Conservation (phyloP, 768 basidiomycete genomes). For the Rhodotorula diobovata region DNA sequence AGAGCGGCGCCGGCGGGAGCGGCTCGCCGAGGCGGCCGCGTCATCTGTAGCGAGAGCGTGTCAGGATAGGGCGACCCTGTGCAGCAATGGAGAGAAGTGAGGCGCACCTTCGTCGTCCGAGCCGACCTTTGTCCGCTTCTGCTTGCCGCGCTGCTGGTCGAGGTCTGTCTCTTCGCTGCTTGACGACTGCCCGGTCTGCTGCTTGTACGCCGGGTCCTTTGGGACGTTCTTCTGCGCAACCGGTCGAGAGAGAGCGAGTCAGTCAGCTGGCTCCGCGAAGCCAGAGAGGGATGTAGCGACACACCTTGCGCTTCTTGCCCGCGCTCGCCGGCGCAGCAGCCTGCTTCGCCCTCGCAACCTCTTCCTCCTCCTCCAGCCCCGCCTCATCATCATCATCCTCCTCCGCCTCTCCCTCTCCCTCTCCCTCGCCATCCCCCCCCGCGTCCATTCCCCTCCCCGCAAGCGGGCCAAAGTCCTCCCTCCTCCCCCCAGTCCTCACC, state of each 20-base stretch:
- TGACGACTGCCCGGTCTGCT: conserved; percentile 9
- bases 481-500: conserved; percentile 9
- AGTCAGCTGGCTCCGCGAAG: not conserved
- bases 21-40: not conserved
- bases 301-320: conserved; percentile 34
- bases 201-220: conserved; percentile 14
- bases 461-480: conserved; percentile 18
- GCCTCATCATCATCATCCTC: not conserved
- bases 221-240: conserved; percentile 11
- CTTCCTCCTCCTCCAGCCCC: not conserved
- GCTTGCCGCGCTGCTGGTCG: conserved; percentile 6
- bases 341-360: not conserved
- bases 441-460: not conserved
- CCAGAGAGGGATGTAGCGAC: not conserved
- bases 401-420: not conserved
- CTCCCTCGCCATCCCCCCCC: not conserved
- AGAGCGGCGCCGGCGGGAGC: conserved; percentile 13
- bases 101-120: conserved; percentile 12
- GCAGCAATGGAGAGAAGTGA: not conserved
- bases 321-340: not conserved
- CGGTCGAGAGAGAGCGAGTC: too few species aligned
- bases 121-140: conserved; percentile 20
- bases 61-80: not conserved
- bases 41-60: not conserved
- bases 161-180: conserved; percentile 27